Base-by-base conservation (phyloP, 2,329 filamentous ascomycete genomes). In the Triangularia verruculosa region DNA sequence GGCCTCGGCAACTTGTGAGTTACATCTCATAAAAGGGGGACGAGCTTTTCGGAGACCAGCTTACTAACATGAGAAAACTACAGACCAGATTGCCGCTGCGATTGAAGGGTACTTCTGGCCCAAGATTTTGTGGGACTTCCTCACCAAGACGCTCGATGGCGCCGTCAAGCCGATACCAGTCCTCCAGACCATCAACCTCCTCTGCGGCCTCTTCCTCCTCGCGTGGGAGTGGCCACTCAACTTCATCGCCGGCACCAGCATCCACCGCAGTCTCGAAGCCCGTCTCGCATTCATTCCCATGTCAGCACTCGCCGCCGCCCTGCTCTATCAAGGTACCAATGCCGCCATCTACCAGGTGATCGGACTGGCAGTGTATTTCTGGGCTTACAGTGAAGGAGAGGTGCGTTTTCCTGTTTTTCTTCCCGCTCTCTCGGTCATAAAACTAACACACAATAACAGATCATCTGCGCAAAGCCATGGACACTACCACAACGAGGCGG, bases 41-140 rank as follows among this genome's bases (percentile, higher is more conserved):
- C 17, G 47, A 9, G 47, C 9, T 8, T 12, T 13, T 0, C 7
- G 20, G 22, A 7, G 3, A 1, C 12, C 34, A 32, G 53, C 17
- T 64, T 59, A 63, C 73, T 78, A 70, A 78, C 71, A 43, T 51
- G 4, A 27, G 9, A 43, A 32, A 57, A 30, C 11, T 20, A 43
- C 73, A 97, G 93, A 97, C 77, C 95, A 99, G 85, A 78, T 97
- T 67, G 87, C 83, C 65, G 93, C 93, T 65, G 89, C 90, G 15
- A 79, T 99, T 62, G 86, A 96, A 79, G 89, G 86, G 73, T 97
- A 95, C 84, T 94, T 99, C 85, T 99, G 93, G 93, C 95, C 95
- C 69, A 99, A 99, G 78, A 89, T 99, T 74, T 96, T 99, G 80
- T 99, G 91, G 90, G 95, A 99, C 78, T 97, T 97, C 76, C 79